Evolutionary conservation across 352 stramenopile genomes (phyloP), one percentile per base, ranked within the genome.

Genomic region (Phytophthora pini): DNA sequence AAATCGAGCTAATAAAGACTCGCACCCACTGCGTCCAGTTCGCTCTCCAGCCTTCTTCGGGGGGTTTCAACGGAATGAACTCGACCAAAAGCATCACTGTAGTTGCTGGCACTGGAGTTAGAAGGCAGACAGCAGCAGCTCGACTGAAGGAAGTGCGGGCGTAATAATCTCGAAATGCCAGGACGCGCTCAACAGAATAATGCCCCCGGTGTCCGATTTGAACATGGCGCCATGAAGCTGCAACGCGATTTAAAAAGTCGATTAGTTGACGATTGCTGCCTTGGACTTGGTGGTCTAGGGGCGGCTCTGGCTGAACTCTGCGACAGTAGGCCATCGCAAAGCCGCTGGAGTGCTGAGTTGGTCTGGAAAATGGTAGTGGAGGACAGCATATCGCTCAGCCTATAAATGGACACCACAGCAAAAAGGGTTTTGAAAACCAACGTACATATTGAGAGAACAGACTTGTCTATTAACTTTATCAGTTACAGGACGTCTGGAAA

Each of bases 161-260:
- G 38, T 29, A 58, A 54, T 67, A 71, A 10, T 71, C 63, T 13
- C 63, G 56, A 53, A 67, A 67, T 2, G 63, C 48, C 4, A 72
- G 39, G 4, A 55, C 17, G 1, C 64, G 57, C 15, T 72, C 64
- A 1, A 68, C 40, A 0, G 64, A 72, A 26, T 61, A 72, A 24
- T 46, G 8, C 5, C 43, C 49, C 3, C 31, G 34, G 34, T 71
- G 46, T n/a, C 49, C 63, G 38, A 71, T 67, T 27, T 71, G 63
- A 39, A 58, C n/a, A 24, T n/a, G 22, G n/a, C 39, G 39, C 56
- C 63, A 71, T 8, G 20, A 50, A 3, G 12, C 2, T 2, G 27
- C 8, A 2, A 70, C 20, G 6, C 12, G 12, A 2, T 46, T 36
- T 34, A 44, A 61, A 40, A 24, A 17, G 15, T 48, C 13, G 9